phyloP scores from a whole-genome alignment of 768 basidiomycete species.

The Amanita jacksonii region DNA sequence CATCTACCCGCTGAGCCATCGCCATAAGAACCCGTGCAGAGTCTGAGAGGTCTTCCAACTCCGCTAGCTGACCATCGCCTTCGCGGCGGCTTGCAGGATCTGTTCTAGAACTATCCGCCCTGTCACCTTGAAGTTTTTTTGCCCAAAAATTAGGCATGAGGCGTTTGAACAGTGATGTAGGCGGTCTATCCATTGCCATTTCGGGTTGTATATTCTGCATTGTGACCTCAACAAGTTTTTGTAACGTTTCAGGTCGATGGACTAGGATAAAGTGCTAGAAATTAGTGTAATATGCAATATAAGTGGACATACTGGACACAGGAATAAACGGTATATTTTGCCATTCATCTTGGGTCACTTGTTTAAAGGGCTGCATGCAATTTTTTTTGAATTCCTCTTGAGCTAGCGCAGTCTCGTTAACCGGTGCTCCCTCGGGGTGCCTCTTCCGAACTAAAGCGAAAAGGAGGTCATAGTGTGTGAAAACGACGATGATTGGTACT shows the following conservation, averaged over 20 bases:
- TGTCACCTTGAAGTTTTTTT: not conserved
- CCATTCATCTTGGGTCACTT: no score
- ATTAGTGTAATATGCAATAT: not conserved
- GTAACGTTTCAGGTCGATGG: not conserved
- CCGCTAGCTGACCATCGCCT: no score
- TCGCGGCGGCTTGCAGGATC: no score
- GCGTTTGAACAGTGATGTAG: no score
- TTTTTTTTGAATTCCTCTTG: not conserved
- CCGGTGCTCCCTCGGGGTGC: not conserved
- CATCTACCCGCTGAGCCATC: not conserved
- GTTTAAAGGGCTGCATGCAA: not conserved
- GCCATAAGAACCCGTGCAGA: not conserved
- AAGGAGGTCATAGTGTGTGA: not conserved
- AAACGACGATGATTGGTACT: constrained; percentile 1
- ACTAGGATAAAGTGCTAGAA: not conserved
- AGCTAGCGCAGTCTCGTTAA: not conserved
- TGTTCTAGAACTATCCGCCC: not conserved
- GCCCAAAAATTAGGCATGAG: no score
- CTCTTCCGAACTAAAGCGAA: not conserved
- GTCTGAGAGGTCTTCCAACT: not conserved
- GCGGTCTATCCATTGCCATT: no score
- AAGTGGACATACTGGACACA: not conserved
- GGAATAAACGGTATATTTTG: not conserved
- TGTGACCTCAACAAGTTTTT: not conserved
- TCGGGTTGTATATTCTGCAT: not conserved